Base-by-base conservation (phyloP, 345 rosid species). In the Lenwebbia sp. region DNA sequence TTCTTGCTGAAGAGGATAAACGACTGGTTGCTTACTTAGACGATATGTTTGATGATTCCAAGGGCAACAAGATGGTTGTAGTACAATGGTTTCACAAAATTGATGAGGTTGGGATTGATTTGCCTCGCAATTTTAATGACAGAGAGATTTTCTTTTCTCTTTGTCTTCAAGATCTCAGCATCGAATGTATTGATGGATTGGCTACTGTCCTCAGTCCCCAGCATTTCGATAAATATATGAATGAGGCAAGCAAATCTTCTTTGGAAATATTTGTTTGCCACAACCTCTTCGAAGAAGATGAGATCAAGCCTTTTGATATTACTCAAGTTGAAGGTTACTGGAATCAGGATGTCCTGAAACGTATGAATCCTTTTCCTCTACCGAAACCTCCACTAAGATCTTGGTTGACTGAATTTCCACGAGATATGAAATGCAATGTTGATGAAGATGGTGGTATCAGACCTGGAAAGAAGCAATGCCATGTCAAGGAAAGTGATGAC, bases 51-150 rank as follows among this genome's bases (percentile, higher is more conserved):
- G 99, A 96, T 88, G 95, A 96, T 86, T 89, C 92, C 21, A 94
- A 87, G 86, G 94, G 93, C 90, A 92, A 83, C 88, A 94, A 92
- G 90, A 94, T 93, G 98, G 98, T 92, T 75, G 89, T 88, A 90
- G 95, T 95, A 89, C 96, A 92, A 84, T 96, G 99, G 99, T 94
- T 94, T 95, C 99, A 96, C 93, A 93, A 92, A 90, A 92, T 93
- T 91, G 97, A 94, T 85, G 98, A 96, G 94, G 95, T 96, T 92
- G 98, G 92, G 92, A 84, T 86, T 91, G 89, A 84, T 90, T 91
- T 91, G 86, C 88, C 97, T 86, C 88, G 86, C 88, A 92, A 89
- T 88, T 90, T 78, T 89, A 92, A 87, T 91, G 95, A 92, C 90
- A 90, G 94, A 90, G 99, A 96, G 95, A 91, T 96, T 91, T 93